Evolutionary conservation across 2,329 filamentous ascomycete genomes (phyloP).

Genomic region (Venturia oleaginea): DNA sequence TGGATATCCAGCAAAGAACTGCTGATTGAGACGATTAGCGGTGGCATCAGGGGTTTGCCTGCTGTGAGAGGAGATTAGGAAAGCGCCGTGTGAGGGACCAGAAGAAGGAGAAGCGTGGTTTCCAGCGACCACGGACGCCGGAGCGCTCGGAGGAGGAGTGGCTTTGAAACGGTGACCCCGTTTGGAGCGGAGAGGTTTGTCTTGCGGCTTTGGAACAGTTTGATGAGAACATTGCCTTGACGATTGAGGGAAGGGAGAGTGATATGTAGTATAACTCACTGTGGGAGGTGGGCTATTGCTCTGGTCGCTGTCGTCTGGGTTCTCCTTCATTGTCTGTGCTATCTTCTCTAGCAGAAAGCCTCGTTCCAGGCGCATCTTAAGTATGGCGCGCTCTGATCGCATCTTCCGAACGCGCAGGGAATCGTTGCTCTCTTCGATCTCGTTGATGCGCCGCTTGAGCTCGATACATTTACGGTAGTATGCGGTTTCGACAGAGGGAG

Average conservation of each 20-base stretch:
- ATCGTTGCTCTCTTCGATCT: conserved; percentile 89
- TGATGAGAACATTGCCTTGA: conserved; percentile 14
- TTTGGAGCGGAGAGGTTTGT: conserved; percentile 68
- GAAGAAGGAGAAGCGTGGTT: conserved; percentile 14
- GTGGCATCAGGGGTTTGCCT: background rate
- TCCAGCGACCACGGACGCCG: conserved; percentile 16
- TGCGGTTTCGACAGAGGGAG: conserved; percentile 88
- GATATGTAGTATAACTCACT: conserved; percentile 40
- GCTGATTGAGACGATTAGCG: background rate
- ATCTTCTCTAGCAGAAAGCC: conserved; percentile 48
- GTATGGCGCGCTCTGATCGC: conserved; percentile 73
- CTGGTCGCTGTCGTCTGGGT: conserved; percentile 57
- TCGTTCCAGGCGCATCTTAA: conserved; percentile 83
- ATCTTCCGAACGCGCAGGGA: conserved; percentile 68
- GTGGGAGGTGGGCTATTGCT: conserved; percentile 73
- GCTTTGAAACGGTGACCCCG: conserved; percentile 50
- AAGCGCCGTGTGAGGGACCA: background rate
- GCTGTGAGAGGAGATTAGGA: background rate
- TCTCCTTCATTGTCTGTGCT: conserved; percentile 38
- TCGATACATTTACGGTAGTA: conserved; percentile 96
- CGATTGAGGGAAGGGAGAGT: background rate
- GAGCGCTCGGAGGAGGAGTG: conserved; percentile 20
- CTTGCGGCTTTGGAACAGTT: conserved; percentile 51
- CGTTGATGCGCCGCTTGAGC: conserved; percentile 80
- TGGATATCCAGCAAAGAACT: background rate